These are phyloP conservation scores for Cucumis hystrix DNA, from an alignment of 306 rosid genomes.

Conservation along the genomic window DNA sequence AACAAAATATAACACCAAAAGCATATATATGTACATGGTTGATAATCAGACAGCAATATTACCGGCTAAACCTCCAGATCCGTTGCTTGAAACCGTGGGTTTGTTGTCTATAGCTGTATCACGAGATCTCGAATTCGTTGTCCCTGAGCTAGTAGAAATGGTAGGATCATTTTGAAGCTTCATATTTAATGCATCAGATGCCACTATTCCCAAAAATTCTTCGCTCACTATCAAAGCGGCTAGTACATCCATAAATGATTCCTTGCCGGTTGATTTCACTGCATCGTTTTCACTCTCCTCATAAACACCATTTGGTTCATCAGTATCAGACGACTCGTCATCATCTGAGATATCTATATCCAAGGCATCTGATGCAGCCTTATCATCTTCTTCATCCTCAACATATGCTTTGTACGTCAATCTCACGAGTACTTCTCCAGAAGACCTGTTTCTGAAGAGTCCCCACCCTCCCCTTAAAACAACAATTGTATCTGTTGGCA, in stretches of 20 bases:
- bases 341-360: constrained; percentile 72
- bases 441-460: constrained; percentile 49
- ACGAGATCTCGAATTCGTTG: constrained; percentile 27
- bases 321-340: constrained; percentile 70
- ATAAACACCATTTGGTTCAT: constrained; percentile 24
- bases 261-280: constrained; percentile 34
- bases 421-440: constrained; percentile 86
- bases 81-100: constrained; percentile 22
- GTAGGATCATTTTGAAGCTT: constrained; percentile 39
- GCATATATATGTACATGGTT: background rate
- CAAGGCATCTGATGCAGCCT: constrained; percentile 16
- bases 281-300: constrained; percentile 21
- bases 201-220: constrained; percentile 93
- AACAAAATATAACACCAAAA: background rate
- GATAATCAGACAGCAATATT: background rate
- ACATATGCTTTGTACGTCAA: constrained; percentile 96
- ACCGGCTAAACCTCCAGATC: constrained; percentile 50
- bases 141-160: constrained; percentile 9
- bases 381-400: constrained; percentile 98
- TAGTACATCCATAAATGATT: constrained; percentile 87
- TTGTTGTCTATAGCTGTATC: constrained; percentile 22
- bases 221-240: constrained; percentile 94
- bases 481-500: constrained; percentile 92
- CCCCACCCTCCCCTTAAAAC: constrained; percentile 75
- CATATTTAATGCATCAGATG: constrained; percentile 53